phyloP scores from a whole-genome alignment of 2,329 filamentous ascomycete species.

The Torrubiella hemipterigena region DNA sequence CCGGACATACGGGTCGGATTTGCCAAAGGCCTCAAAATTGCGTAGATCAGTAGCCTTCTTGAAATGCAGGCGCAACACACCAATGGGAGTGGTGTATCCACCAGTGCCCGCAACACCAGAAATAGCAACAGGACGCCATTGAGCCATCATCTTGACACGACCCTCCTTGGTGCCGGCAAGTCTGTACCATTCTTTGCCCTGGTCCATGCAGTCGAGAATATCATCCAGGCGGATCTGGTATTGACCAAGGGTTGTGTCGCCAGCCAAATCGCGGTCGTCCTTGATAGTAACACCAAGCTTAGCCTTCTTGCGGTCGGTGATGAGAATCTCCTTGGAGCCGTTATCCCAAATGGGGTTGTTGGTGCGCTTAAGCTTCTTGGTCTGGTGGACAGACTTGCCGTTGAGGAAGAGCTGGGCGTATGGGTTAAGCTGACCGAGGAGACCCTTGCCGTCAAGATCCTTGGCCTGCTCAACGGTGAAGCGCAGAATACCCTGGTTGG shows the following conservation, averaged over 20 bases:
- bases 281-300: conserved; percentile 89
- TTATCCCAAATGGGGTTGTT: conserved; percentile 97
- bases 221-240: conserved; percentile 96
- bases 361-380: conserved; percentile 88
- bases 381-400: conserved; percentile 78
- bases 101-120: conserved; percentile 70
- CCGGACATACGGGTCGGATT: conserved; percentile 89
- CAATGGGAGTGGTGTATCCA: conserved; percentile 86
- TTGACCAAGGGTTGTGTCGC: conserved; percentile 75
- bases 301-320: conserved; percentile 84
- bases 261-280: conserved; percentile 76
- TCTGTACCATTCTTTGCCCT: conserved; percentile 95
- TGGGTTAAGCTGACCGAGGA: conserved; percentile 83
- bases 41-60: conserved; percentile 70
- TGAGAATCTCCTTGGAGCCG: conserved; percentile 83
- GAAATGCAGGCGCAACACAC: conserved; percentile 91
- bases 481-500: conserved; percentile 84
- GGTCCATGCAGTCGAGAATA: conserved; percentile 78
- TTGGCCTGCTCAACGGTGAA: conserved; percentile 95
- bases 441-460: conserved; percentile 86
- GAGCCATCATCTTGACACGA: conserved; percentile 76
- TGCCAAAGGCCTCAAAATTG: conserved; percentile 90
- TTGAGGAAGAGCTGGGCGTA: conserved; percentile 79
- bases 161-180: conserved; percentile 70
- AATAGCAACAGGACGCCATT: conserved; percentile 92